These are phyloP conservation scores for Ambrosiella xylebori DNA, from an alignment of 2,329 filamentous ascomycete genomes.

Conservation along the genomic window DNA sequence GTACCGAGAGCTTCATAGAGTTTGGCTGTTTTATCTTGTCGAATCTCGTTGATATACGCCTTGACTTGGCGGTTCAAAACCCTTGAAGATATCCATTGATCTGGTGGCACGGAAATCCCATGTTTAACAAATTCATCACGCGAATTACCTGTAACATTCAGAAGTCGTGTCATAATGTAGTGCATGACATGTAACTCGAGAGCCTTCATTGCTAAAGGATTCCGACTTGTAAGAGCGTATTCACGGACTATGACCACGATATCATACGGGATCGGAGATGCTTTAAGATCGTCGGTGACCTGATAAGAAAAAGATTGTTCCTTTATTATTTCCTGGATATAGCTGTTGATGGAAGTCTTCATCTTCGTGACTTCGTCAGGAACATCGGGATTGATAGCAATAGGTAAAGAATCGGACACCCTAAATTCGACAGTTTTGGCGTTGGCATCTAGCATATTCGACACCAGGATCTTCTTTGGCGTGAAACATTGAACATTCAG, in stretches of 20 bases:
- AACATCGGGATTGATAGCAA: constrained; percentile 31
- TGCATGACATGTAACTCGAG: constrained; percentile 39
- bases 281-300: constrained; percentile 29
- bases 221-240: constrained; percentile 24
- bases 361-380: constrained; percentile 27
- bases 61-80: constrained; percentile 41
- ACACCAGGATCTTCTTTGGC: constrained; percentile 28
- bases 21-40: background rate
- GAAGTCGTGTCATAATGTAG: constrained; percentile 37
- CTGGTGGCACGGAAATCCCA: constrained; percentile 14
- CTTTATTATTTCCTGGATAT: constrained; percentile 29
- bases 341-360: constrained; percentile 29
- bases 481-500: constrained; percentile 36
- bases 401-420: constrained; percentile 30
- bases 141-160: constrained; percentile 26
- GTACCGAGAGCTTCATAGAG: background rate
- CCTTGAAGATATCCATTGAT: constrained; percentile 31
- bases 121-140: constrained; percentile 22
- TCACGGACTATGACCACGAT: constrained; percentile 31
- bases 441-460: constrained; percentile 18
- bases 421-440: constrained; percentile 18
- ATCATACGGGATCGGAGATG: constrained; percentile 29
- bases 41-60: constrained; percentile 27
- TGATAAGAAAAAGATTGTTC: constrained; percentile 33
- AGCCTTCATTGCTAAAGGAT: constrained; percentile 33